A percentile compares a stretch with the other conserved stretches of the same genome.
phyloP scores from a whole-genome alignment of 768 basidiomycete genomes.

The Leccinum subgranulosum region DNA sequence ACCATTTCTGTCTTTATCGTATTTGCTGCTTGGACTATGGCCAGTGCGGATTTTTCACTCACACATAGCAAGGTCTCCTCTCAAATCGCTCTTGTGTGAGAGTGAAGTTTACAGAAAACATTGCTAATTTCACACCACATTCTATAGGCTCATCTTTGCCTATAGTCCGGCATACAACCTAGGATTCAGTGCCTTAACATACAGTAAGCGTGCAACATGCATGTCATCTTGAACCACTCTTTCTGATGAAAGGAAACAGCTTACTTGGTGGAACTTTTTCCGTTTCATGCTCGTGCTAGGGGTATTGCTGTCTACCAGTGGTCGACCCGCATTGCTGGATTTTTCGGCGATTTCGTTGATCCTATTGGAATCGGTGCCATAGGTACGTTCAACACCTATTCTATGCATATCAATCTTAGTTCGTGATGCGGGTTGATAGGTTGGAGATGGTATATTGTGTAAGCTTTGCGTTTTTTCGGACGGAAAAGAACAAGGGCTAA shows the following conservation, averaged over 20 bases:
- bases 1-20: conserved; percentile 1
- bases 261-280: conserved; percentile 63
- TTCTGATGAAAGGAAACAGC: conserved; percentile 30
- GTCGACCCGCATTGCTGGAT: conserved; percentile 41
- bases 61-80: conserved; percentile 8
- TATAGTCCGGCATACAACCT: not conserved
- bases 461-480: not conserved
- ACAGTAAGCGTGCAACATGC: not conserved
- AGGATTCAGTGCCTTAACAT: conserved; percentile 4
- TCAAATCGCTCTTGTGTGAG: conserved; percentile 10
- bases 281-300: conserved; percentile 56
- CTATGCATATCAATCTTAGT: not conserved
- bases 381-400: not conserved
- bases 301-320: conserved; percentile 61
- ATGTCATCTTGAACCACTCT: too few species aligned
- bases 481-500: not conserved
- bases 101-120: not conserved
- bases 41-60: conserved; percentile 9
- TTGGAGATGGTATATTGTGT: conserved; percentile 13
- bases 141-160: conserved; percentile 10
- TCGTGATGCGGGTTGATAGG: conserved; percentile 1
- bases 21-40: conserved; percentile 15
- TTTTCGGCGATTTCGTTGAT: conserved; percentile 3
- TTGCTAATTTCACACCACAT: not conserved
- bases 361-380: conserved; percentile 7